Evolutionary conservation across 1,139 yeast genomes (phyloP).

Genomic region (Sugiyamaella paludigena): DNA sequence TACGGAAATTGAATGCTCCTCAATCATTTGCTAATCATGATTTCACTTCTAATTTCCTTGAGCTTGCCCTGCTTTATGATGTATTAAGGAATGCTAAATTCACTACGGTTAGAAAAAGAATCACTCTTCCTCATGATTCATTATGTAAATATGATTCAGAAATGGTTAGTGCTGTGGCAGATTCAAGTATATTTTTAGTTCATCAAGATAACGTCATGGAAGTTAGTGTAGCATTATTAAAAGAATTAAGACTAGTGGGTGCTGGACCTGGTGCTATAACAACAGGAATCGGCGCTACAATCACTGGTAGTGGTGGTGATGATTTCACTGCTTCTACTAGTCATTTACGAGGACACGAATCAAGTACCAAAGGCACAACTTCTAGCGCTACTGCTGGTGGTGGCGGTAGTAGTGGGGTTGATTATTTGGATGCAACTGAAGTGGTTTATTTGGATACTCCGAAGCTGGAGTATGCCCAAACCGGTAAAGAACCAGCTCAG

Average conservation of each 20-base stretch:
- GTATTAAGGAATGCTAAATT: constrained; percentile 38
- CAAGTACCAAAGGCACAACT: neutral
- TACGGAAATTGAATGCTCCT: constrained; percentile 38
- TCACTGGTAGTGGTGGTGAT: neutral
- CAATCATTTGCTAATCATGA: constrained; percentile 64
- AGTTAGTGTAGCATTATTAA: constrained; percentile 38
- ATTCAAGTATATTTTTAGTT: constrained; percentile 41
- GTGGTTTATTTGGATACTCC: constrained; percentile 40
- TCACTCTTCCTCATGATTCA: constrained; percentile 26
- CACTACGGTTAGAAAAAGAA: constrained; percentile 19
- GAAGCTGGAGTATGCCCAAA: constrained; percentile 36
- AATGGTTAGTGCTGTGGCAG: constrained; percentile 33
- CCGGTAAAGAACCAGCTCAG: constrained; percentile 42
- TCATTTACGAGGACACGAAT: constrained; percentile 1
- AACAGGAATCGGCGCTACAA: neutral
- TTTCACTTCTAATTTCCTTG: constrained; percentile 61
- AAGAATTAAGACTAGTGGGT: constrained; percentile 35
- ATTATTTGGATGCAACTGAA: constrained; percentile 15
- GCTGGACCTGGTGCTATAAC: constrained; percentile 15
- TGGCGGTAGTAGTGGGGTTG: neutral
- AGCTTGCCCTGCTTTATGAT: constrained; percentile 58
- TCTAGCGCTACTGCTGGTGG: constrained; percentile 5
- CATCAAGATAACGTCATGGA: constrained; percentile 42
- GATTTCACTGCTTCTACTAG: neutral
- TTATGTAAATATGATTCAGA: constrained; percentile 42